A percentile compares a stretch with the other conserved stretches of the same genome.
These are phyloP conservation scores for Talaromyces sp. DNA, from an alignment of 2,329 filamentous ascomycete species.

Conservation along the genomic window DNA sequence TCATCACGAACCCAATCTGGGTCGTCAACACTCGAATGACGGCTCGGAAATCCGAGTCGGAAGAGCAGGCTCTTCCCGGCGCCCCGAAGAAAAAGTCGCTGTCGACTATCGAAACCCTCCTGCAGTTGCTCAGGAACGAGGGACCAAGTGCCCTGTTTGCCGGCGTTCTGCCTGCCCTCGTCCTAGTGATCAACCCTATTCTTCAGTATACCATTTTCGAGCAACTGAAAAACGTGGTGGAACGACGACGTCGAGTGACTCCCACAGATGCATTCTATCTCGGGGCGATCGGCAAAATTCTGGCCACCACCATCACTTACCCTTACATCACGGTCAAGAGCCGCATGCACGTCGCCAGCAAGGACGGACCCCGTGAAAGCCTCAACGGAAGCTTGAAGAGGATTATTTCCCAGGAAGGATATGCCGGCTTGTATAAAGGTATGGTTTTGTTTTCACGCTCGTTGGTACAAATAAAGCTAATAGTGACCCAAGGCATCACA, in stretches of 20 bases:
- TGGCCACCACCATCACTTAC: conserved; percentile 91
- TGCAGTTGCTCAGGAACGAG: conserved; percentile 75
- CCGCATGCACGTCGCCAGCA: conserved; percentile 85
- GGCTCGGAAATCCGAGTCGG: conserved; percentile 63
- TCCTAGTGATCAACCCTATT: conserved; percentile 96
- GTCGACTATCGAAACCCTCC: conserved; percentile 73
- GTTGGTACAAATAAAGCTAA: background rate
- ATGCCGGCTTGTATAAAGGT: conserved; percentile 88
- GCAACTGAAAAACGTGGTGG: conserved; percentile 88
- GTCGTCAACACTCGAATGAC: conserved; percentile 99
- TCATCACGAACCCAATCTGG: conserved; percentile 98
- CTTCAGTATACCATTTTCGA: conserved; percentile 98
- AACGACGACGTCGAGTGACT: conserved; percentile 71
- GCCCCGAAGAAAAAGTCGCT: conserved; percentile 50
- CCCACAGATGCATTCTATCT: conserved; percentile 85
- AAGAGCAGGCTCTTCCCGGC: conserved; percentile 35
- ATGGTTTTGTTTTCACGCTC: conserved; percentile 24
- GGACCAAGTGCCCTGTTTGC: conserved; percentile 81
- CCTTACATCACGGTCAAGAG: conserved; percentile 99
- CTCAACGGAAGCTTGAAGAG: conserved; percentile 71
- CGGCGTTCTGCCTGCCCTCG: conserved; percentile 84
- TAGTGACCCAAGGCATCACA: conserved; percentile 63
- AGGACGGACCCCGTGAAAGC: conserved; percentile 70
- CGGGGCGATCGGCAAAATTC: conserved; percentile 87
- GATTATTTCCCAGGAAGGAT: conserved; percentile 87